Evolutionary conservation across 2,329 filamentous ascomycete genomes (phyloP).

Genomic region (Sporothrix mexicana): DNA sequence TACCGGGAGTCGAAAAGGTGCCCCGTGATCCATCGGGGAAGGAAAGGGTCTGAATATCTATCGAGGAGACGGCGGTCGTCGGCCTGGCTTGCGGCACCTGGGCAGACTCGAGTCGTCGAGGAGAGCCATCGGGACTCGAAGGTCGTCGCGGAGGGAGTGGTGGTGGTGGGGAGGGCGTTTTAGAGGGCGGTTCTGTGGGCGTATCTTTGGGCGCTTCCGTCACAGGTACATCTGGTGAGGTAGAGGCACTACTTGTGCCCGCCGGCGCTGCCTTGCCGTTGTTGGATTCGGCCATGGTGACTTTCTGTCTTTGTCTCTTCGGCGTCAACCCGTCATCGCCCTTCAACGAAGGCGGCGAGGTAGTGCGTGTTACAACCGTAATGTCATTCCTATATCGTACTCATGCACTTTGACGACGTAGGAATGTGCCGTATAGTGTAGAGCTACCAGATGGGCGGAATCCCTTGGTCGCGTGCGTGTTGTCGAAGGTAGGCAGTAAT

Average conservation of each 20-base stretch:
- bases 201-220: too few relatives aligned
- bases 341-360: neutral
- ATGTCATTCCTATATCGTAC: neutral
- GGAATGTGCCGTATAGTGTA: neutral
- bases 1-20: conserved; percentile 58
- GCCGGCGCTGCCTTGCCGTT: conserved; percentile 28
- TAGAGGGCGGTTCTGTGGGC: conserved; percentile 43
- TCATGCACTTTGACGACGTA: too few relatives aligned
- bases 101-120: conserved; percentile 45
- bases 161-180: conserved; percentile 59
- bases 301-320: neutral
- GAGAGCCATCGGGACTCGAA: conserved; percentile 35
- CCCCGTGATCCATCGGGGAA: conserved; percentile 73
- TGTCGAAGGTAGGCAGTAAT: neutral
- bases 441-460: too few relatives aligned
- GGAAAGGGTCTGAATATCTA: conserved; percentile 78
- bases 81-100: conserved; percentile 63
- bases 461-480: conserved; percentile 9
- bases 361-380: conserved; percentile 3
- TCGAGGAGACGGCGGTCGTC: conserved; percentile 82
- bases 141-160: conserved; percentile 48
- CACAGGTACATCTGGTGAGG: too few relatives aligned
- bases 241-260: neutral
- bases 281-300: conserved; percentile 41
- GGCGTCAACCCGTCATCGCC: conserved; percentile 12